These are phyloP conservation scores for Lasiodiplodia theobromae DNA, from an alignment of 2,329 filamentous ascomycete species.

Conservation along the genomic window DNA sequence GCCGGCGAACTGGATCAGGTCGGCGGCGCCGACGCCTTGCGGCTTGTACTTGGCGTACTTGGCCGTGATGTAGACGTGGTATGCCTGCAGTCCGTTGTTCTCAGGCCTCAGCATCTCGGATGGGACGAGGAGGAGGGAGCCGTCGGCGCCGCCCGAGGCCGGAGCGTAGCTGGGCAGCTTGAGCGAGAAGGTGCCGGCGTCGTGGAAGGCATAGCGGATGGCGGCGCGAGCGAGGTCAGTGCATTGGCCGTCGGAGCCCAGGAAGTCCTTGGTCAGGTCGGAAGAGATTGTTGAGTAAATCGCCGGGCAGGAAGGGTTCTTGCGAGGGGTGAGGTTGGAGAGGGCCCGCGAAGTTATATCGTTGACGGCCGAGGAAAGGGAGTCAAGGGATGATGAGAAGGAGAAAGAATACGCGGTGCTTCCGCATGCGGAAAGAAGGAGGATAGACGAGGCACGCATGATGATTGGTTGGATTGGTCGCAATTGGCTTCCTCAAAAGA, in stretches of 20 bases:
- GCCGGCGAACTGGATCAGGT: conserved; percentile 61
- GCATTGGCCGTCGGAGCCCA: conserved; percentile 33
- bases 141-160: conserved; percentile 48
- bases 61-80: conserved; percentile 44
- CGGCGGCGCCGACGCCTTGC: conserved; percentile 59
- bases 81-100: conserved; percentile 54
- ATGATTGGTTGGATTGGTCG: background rate
- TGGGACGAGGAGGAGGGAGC: conserved; percentile 47
- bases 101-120: conserved; percentile 47
- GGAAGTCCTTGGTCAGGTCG: conserved; percentile 36
- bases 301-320: conserved; percentile 33
- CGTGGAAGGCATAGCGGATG: conserved; percentile 45
- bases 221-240: conserved; percentile 40
- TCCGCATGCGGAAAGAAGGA: conserved; percentile 9
- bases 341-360: background rate
- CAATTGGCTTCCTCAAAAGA: background rate
- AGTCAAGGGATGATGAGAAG: background rate
- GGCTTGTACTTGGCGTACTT: conserved; percentile 49
- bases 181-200: conserved; percentile 33
- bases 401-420: background rate
- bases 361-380: background rate
- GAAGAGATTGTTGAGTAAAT: conserved; percentile 37
- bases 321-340: background rate
- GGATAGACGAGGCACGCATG: background rate
- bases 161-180: background rate